Base-by-base conservation (phyloP, 208 protist genomes). In the Trypanosoma congolense region DNA sequence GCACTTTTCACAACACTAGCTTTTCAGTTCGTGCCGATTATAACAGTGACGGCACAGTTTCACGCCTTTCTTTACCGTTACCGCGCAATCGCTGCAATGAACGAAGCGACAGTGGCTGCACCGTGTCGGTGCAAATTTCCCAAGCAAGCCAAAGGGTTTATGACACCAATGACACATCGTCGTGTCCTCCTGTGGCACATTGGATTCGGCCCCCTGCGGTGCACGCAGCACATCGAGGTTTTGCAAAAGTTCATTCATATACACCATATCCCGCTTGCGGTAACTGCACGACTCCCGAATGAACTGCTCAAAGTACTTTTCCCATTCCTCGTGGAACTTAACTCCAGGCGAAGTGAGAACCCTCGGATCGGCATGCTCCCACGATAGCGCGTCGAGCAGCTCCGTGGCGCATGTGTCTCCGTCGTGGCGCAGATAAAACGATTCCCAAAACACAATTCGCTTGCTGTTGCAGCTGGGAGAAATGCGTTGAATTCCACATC, bases 361-460 rank as follows among this genome's bases (percentile, higher is more conserved):
- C 25, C 12, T 22, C n/a, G 8, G 16, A 16, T 38, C 10, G 10
- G 9, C 40, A 54, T 19, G 25, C 21, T 50, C 41, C 3, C 41
- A 5, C 25, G 26, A 14, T 18, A 33, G 33, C 30, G 10, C 33
- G 3, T 69, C 46, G 3, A 30, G 21, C 33, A 57, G 2, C 1
- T 42, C 62, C 21, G 53, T 38, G 5, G 31, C 44, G 22, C 24
- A 35, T 1, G 49, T 56, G 36, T 81, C 74, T 22, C 52, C 50
- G 58, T 81, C 75, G 22, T 68, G 42, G 9, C 61, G 47, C 10
- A 77, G 19, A 50, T 82, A 93, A 30, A 87, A 77, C 5, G 53
- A 61, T 43, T 82, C 75, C 86, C 86, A 93, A 38, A 91, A 77
- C 1, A 82, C 71, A 2, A 93, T 50, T 0, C 74, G 66, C 59